These are phyloP conservation scores for Talaromyces verruculosus DNA, from an alignment of 2,329 filamentous ascomycete species.

Conservation along the genomic window DNA sequence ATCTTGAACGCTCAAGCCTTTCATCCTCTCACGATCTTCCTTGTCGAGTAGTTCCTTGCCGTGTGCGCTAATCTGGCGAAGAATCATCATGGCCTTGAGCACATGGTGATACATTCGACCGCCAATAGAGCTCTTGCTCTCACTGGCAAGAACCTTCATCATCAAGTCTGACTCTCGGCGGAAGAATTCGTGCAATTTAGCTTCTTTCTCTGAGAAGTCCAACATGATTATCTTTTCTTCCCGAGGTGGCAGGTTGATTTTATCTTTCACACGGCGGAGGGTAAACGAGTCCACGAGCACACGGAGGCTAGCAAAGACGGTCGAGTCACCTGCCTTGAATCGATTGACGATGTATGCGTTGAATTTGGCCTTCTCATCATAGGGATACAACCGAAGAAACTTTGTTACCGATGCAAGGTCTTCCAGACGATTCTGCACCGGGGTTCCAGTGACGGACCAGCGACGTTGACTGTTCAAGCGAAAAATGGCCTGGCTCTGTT, in stretches of 20 bases:
- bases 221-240: constrained; percentile 72
- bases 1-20: constrained; percentile 77
- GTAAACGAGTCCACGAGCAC: constrained; percentile 94
- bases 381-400: constrained; percentile 81
- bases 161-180: constrained; percentile 76
- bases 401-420: constrained; percentile 84
- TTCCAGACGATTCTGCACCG: constrained; percentile 89
- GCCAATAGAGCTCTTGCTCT: constrained; percentile 66
- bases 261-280: constrained; percentile 85
- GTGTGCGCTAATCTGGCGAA: constrained; percentile 88
- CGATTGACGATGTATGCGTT: constrained; percentile 76
- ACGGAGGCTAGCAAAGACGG: constrained; percentile 76
- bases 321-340: constrained; percentile 82
- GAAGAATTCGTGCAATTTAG: constrained; percentile 78
- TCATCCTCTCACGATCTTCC: constrained; percentile 75
- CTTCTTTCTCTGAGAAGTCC: constrained; percentile 73
- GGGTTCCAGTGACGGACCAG: constrained; percentile 97
- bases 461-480: constrained; percentile 74
- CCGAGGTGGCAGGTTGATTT: constrained; percentile 75
- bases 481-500: constrained; percentile 82
- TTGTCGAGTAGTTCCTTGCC: constrained; percentile 87
- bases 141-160: constrained; percentile 70
- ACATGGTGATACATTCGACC: constrained; percentile 94
- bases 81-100: constrained; percentile 81
- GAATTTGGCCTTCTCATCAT: constrained; percentile 75